Percentiles rank a stretch among this genome's conserved stretches.
Conservation (phyloP, 1,139 yeast genomes). For the Taphrina wiesneri region DNA sequence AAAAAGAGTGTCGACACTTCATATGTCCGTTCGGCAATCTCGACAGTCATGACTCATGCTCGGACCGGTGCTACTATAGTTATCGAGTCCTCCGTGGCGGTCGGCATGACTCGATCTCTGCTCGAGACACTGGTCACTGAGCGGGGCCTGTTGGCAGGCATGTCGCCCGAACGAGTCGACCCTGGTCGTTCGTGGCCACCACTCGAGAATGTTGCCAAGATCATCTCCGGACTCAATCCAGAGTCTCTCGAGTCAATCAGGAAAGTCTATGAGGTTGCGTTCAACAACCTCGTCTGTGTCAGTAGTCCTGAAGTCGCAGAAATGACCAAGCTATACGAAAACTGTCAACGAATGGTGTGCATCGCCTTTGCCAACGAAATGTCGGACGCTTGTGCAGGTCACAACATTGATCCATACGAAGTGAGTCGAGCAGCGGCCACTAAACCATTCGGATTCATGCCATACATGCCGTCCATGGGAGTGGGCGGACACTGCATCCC, state of each 20-base stretch:
- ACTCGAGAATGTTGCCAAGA: slow-evolving; percentile 20
- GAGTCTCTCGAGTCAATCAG: slow-evolving; percentile 7
- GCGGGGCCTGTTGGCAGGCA: slow-evolving; percentile 12
- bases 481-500: slow-evolving; percentile 29
- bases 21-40: slow-evolving; percentile 12
- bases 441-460: slow-evolving; percentile 25
- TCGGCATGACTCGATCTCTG: slow-evolving; percentile 23
- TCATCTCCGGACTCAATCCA: slow-evolving; percentile 15
- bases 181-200: slow-evolving; percentile 25
- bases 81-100: slow-evolving; percentile 13
- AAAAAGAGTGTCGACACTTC: slow-evolving; percentile 8
- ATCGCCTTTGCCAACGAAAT: slow-evolving; percentile 27
- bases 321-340: slow-evolving; percentile 21
- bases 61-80: slow-evolving; percentile 16
- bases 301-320: slow-evolving; percentile 7
- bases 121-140: not conserved
- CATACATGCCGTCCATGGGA: slow-evolving; percentile 14
- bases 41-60: slow-evolving; percentile 17
- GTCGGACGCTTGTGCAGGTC: slow-evolving; percentile 13
- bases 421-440: slow-evolving; percentile 23
- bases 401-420: slow-evolving; percentile 23
- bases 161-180: slow-evolving; percentile 26
- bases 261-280: not conserved
- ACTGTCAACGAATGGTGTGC: slow-evolving; percentile 23
- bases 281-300: slow-evolving; percentile 22